Conservation (phyloP, 495 filamentous ascomycete species). For the Cetradonia linearis region DNA sequence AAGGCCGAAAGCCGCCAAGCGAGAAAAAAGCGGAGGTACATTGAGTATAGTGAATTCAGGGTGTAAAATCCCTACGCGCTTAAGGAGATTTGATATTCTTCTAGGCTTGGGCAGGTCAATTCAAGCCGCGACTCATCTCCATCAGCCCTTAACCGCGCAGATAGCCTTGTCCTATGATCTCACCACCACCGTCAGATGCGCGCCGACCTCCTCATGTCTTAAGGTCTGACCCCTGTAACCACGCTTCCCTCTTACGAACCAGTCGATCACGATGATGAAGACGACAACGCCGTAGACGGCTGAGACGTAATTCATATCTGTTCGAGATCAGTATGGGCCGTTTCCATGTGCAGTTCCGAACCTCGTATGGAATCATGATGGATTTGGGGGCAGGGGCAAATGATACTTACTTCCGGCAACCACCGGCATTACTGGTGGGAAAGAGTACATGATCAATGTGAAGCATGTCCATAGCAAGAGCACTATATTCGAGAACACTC, state of each 20-base stretch:
- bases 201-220: constrained; percentile 17
- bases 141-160: not conserved
- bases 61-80: not conserved
- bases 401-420: constrained; percentile 27
- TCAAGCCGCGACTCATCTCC: not conserved
- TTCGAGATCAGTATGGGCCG: not conserved
- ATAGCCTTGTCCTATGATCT: not conserved
- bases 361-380: not conserved
- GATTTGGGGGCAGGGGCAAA: not conserved
- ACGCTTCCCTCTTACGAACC: constrained; percentile 36
- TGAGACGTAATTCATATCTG: constrained; percentile 49
- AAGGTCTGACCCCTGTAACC: constrained; percentile 30
- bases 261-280: constrained; percentile 35
- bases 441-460: constrained; percentile 45
- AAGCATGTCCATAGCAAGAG: constrained; percentile 43
- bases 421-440: constrained; percentile 38
- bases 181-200: not conserved
- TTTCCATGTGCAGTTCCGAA: too few relatives aligned
- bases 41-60: not conserved
- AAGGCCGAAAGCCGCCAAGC: too few relatives aligned
- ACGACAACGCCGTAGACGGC: constrained; percentile 42
- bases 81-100: not conserved
- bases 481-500: constrained; percentile 37
- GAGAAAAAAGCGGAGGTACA: too few relatives aligned
- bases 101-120: not conserved